Evolutionary conservation across 495 filamentous ascomycete genomes (phyloP).

Genomic region (Aspergillus leporis): DNA sequence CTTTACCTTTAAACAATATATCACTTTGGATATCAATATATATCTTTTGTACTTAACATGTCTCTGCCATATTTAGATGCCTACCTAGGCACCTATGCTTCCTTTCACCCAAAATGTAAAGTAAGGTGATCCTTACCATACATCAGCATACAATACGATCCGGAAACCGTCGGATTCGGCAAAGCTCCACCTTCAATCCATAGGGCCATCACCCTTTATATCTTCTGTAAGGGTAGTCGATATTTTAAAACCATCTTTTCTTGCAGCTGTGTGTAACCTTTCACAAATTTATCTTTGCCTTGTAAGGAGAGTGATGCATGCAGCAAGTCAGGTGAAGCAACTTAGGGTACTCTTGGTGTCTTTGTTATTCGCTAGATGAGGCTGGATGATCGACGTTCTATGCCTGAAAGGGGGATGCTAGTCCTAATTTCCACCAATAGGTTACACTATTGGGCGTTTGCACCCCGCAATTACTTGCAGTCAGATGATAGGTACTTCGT

Average conservation of each 20-base stretch:
- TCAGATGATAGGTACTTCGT: slow-evolving; percentile 24
- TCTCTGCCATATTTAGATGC: not conserved
- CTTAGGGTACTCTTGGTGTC: not conserved
- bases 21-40: not conserved
- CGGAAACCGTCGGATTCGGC: not conserved
- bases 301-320: slow-evolving; percentile 1
- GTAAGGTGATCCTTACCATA: not conserved
- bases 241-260: not conserved
- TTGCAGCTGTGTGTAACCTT: not conserved
- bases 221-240: not conserved
- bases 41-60: not conserved
- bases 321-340: slow-evolving; percentile 10
- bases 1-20: not conserved
- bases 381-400: slow-evolving; percentile 16
- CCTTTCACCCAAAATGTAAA: not conserved
- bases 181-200: not conserved
- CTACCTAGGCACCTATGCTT: not conserved
- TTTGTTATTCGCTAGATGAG: slow-evolving; percentile 4
- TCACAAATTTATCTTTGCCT: not conserved
- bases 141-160: not conserved
- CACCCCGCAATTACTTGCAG: slow-evolving; percentile 17
- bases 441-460: slow-evolving; percentile 4
- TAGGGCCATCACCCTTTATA: not conserved
- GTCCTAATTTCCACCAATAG: slow-evolving; percentile 4
- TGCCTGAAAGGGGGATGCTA: slow-evolving; percentile 13